Base-by-base conservation (phyloP, 2,329 filamentous ascomycete species). In the Lojkania enalia region DNA sequence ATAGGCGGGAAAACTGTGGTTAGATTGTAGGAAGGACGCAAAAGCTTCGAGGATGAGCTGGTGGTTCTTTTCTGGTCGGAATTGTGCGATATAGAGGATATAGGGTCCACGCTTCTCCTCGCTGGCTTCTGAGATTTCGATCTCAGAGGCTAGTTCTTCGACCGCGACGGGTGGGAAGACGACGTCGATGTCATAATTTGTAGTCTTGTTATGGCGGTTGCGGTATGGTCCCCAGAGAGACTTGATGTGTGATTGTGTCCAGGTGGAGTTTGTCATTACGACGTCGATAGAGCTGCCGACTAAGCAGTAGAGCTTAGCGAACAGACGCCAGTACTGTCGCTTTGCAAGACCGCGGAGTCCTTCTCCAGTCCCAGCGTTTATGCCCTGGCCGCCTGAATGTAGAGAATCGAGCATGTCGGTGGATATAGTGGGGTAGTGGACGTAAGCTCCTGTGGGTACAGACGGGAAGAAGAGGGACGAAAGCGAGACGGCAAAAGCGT, bases 371-470 rank as follows among this genome's bases (percentile, higher is more conserved):
- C 92, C 91, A 3, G 91, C 88, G 66, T 97, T 94, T 44, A 95
- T 77, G 2, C 92, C 71, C 82, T 85, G 43, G 67, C 87, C 36
- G 76, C 80, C 23, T 67, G 69, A 51, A 30, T 61, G 48, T 3
- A 96, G 82, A 14, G 88, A 92, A 16, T 83, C 80, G 3, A 99
- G 82, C 94, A 99, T 99, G 63, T 99, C 94, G 39, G 90, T 99
- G 2, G 91, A 96, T 42, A 99, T 99, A 44, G 92, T 97, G 1
- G 94, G 94, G 66, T 97, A 99, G 73, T 99, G 94, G 1, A 97
- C 91, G 65, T 99, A 99, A 40, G 94, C 91, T 35, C 83, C 90
- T 0, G 90, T 96, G 0, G 92, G 88, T 1, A 96, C 81, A 25
- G 74, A 70, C 0, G 81, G 86, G 64, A 97, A 97, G 18, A 97